phyloP scores from a whole-genome alignment of 257 asterid genomes.

The Penstemon eatonii region DNA sequence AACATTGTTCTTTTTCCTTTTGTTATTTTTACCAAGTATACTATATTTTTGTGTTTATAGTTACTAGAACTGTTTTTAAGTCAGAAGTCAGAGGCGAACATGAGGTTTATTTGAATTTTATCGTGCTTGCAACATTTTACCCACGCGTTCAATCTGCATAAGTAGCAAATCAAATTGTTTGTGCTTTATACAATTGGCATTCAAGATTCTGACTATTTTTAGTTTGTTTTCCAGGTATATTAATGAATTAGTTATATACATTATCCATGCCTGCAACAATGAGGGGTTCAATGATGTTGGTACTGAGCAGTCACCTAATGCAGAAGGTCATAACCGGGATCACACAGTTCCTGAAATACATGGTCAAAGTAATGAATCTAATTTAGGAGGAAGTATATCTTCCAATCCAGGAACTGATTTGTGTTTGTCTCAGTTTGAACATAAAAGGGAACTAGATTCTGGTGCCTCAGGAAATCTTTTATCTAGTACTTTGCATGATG shows the following conservation, averaged over 20 bases:
- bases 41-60: neutral
- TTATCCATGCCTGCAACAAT: conserved; percentile 50
- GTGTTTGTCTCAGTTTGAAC: conserved; percentile 37
- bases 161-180: conserved; percentile 16
- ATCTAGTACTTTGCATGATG: conserved; percentile 41
- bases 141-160: conserved; percentile 1
- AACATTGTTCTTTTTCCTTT: conserved; percentile 3
- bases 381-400: conserved; percentile 23
- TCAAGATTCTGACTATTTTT: conserved; percentile 27
- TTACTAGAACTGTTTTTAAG: neutral
- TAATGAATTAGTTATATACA: conserved; percentile 69
- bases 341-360: conserved; percentile 37
- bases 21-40: conserved; percentile 11
- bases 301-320: conserved; percentile 41
- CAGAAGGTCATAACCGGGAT: conserved; percentile 35
- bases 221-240: conserved; percentile 48
- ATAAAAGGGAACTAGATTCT: conserved; percentile 37
- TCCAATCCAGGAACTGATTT: conserved; percentile 43
- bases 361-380: conserved; percentile 29
- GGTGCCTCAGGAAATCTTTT: conserved; percentile 36
- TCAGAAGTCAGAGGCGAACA: conserved; percentile 6
- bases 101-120: neutral
- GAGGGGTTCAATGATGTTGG: conserved; percentile 45
- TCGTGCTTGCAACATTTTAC: conserved; percentile 7
- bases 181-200: conserved; percentile 23